Evolutionary conservation across 495 filamentous ascomycete species (phyloP), one percentile per base, ranked within the genome.

Genomic region (Xylaria bambusicola): DNA sequence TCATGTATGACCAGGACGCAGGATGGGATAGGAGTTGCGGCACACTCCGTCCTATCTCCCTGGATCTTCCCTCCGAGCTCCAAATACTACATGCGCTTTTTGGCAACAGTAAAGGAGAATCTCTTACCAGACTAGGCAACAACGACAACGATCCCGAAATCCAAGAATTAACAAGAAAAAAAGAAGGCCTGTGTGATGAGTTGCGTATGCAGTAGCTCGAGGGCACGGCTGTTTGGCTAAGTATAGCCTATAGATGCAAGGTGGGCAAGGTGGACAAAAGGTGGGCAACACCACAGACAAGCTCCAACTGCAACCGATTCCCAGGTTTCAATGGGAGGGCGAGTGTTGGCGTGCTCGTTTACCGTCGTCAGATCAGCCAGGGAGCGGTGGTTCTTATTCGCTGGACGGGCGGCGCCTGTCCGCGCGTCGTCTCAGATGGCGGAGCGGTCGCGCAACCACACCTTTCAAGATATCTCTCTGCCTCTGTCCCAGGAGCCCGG

Each of bases 401-500:
- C 44, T 15, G 15, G 24, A 33, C 13, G 15, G 44, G 33, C 55
- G 35, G 33, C 41, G 55, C 21, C 46, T 36, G 46, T 40, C 45
- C 20, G 55, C 33, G 55, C 44, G 35, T 50, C 46, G 55, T 58
- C 55, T 58, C 55, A 58, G 55, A 33, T 33, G 10, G 29, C 10
- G 21, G 33, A 36, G 45, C 41, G 33, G 21, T 44, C 38, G 38
- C 52, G 52, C 38, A 38, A 54, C 52, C 55, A 58, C 53, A 41
- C 55, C 35, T 20, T 33, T 33, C n/a, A n/a, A 33, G 29, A 10
- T 33, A 13, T 40, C 45, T 58, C n/a, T n/a, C n/a, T n/a, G n/a
- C n/a, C n/a, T 47, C 36, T 36, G 55, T 58, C 46, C 55, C 45
- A 58, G 45, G 33, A 40, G 36, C 46, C 55, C 45, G 55, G 55